phyloP scores from a whole-genome alignment of 305 asterid species.

The Rubia balearica region DNA sequence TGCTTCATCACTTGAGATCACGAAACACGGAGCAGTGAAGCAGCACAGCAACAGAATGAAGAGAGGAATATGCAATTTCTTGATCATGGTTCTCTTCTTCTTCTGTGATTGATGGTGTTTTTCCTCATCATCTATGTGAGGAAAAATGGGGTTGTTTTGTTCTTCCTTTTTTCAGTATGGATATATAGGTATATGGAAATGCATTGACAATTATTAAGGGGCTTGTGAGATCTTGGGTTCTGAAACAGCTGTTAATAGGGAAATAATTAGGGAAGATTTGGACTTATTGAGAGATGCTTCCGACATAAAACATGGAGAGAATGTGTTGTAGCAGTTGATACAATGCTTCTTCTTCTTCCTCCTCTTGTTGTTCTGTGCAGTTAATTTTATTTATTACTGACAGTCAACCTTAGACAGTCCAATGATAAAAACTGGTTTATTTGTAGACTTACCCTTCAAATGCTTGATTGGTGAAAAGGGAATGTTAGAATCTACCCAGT shows the following conservation, averaged over 20 bases:
- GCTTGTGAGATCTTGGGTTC: conserved; percentile 78
- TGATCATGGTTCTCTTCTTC: conserved; percentile 10
- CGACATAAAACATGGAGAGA: conserved; percentile 62
- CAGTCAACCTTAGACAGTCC: conserved; percentile 24
- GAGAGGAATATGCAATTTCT: conserved; percentile 25
- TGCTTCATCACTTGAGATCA: conserved; percentile 23
- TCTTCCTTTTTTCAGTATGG: conserved; percentile 14
- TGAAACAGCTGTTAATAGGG: conserved; percentile 46
- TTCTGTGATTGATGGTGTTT: background rate
- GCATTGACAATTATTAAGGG: conserved; percentile 13
- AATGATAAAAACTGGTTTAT: conserved; percentile 9
- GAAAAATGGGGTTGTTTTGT: too few species aligned
- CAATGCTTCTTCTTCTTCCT: background rate
- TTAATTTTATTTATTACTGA: background rate
- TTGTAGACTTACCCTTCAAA: background rate
- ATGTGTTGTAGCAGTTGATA: conserved; percentile 41
- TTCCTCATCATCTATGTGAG: conserved; percentile 13
- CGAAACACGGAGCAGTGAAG: conserved; percentile 17
- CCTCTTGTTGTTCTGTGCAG: background rate
- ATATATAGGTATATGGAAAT: conserved; percentile 13
- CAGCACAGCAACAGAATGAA: conserved; percentile 19
- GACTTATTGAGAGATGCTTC: conserved; percentile 35
- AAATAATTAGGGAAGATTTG: conserved; percentile 36
- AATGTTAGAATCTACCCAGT: background rate
- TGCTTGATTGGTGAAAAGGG: background rate